These are phyloP conservation scores for Sclerotinia minor DNA, from an alignment of 2,329 filamentous ascomycete species.

Conservation along the genomic window DNA sequence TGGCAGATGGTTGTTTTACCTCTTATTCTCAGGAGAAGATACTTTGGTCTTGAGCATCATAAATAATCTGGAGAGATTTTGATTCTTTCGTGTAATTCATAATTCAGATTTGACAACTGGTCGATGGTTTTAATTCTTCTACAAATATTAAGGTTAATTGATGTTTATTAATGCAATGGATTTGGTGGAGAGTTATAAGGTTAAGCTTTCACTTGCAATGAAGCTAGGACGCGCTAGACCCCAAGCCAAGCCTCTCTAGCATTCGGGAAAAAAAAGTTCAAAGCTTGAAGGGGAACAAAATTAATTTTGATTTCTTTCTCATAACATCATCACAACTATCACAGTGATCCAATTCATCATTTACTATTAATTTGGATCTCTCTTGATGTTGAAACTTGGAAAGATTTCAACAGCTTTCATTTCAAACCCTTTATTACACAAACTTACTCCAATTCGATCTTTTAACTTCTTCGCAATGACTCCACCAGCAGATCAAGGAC, in stretches of 20 bases:
- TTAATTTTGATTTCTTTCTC: slow-evolving; percentile 1
- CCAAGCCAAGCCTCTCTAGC: not conserved
- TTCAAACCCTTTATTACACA: slow-evolving; percentile 1
- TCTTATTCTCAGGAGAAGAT: not conserved
- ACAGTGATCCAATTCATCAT: not conserved
- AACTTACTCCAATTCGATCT: slow-evolving; percentile 1
- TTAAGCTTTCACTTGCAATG: slow-evolving; percentile 4
- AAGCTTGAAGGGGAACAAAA: slow-evolving; percentile 1
- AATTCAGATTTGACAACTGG: not conserved
- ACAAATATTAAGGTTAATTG: no score
- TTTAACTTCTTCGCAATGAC: slow-evolving; percentile 30
- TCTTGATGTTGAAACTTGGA: slow-evolving; percentile 39
- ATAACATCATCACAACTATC: not conserved
- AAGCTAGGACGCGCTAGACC: slow-evolving; percentile 13
- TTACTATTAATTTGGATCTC: not conserved
- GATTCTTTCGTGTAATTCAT: not conserved
- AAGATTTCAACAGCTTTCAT: slow-evolving; percentile 12
- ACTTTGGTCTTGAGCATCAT: not conserved
- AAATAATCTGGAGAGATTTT: not conserved
- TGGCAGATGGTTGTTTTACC: not conserved
- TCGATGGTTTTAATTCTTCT: no score
- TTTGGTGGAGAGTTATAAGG: slow-evolving; percentile 15
- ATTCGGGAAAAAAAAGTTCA: slow-evolving; percentile 13
- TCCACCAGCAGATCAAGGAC: slow-evolving; percentile 17
- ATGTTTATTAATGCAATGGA: slow-evolving; percentile 7